phyloP scores from a whole-genome alignment of 164 flowering plant genomes.

The Dillenia turbinata region DNA sequence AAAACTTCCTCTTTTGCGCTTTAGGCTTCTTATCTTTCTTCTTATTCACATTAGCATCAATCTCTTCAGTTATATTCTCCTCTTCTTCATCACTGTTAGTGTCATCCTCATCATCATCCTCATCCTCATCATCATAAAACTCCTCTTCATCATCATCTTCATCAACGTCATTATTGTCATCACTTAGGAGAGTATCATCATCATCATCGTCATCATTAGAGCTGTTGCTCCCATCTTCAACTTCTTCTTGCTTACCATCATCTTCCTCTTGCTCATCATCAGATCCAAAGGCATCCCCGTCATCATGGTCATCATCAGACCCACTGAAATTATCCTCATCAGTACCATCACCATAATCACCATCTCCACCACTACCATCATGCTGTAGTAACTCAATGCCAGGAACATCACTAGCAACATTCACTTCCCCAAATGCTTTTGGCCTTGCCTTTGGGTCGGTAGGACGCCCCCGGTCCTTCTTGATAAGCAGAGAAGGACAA shows the following conservation, averaged over 20 bases:
- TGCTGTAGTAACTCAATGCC: constrained; percentile 62
- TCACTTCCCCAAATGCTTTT: constrained; percentile 82
- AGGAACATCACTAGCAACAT: constrained; percentile 56
- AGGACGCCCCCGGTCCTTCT: constrained; percentile 92
- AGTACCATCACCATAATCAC: constrained; percentile 16
- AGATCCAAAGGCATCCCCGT: constrained; percentile 7
- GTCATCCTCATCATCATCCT: constrained; percentile 19
- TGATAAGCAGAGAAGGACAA: constrained; percentile 78
- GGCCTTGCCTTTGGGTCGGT: constrained; percentile 77
- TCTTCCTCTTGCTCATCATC: constrained; percentile 25
- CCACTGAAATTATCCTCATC: constrained; percentile 16
- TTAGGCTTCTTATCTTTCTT: constrained; percentile 21
- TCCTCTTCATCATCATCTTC: constrained; percentile 14
- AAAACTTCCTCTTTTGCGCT: constrained; percentile 57
- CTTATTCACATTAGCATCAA: constrained; percentile 21
- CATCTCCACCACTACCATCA: constrained; percentile 17
- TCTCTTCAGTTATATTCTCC: constrained; percentile 11
- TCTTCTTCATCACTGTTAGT: constrained; percentile 23
- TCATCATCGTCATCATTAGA: constrained; percentile 13
- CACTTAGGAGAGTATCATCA: not conserved
- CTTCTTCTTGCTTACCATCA: constrained; percentile 6
- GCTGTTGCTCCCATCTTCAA: constrained; percentile 10
- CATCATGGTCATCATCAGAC: constrained; percentile 25
- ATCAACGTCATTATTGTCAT: constrained; percentile 8
- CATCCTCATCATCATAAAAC: constrained; percentile 13